These are phyloP conservation scores for Posidonia australis DNA, from an alignment of 106 monocot genomes.

Conservation along the genomic window DNA sequence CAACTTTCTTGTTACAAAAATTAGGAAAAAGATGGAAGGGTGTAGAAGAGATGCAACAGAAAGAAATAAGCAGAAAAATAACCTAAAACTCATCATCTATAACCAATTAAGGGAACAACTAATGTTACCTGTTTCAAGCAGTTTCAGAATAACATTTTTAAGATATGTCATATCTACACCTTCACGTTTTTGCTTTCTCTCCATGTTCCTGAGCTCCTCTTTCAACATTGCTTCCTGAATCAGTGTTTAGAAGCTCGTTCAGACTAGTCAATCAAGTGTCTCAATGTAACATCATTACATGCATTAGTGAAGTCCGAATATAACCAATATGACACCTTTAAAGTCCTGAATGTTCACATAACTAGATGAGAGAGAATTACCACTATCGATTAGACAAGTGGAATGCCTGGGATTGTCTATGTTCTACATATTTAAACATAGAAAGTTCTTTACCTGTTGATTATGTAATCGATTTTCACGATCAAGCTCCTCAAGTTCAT, in stretches of 20 bases:
- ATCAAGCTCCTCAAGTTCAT: slow-evolving; percentile 97
- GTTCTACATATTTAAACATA: background rate
- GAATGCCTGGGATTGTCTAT: background rate
- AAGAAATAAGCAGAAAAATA: background rate
- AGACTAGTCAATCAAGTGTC: background rate
- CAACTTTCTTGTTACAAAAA: background rate
- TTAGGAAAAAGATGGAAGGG: background rate
- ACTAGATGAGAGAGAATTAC: background rate
- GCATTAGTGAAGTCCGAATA: too few relatives aligned
- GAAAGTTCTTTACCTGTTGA: slow-evolving; percentile 52
- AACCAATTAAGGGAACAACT: background rate
- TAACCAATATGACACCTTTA: too few relatives aligned
- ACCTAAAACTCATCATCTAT: background rate
- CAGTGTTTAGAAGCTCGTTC: too few relatives aligned
- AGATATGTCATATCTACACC: slow-evolving; percentile 97
- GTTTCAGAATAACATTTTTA: slow-evolving; percentile 90
- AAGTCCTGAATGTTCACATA: too few relatives aligned
- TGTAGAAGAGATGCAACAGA: too few relatives aligned
- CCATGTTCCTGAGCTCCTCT: slow-evolving; percentile 75
- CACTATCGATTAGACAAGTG: background rate
- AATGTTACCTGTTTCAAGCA: slow-evolving; percentile 85
- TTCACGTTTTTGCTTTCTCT: slow-evolving; percentile 90
- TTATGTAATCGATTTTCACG: slow-evolving; percentile 82
- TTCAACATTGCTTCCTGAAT: slow-evolving; percentile 87
- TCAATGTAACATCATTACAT: background rate